phyloP scores from a whole-genome alignment of 495 filamentous ascomycete species.

The Penicillium paxilli region DNA sequence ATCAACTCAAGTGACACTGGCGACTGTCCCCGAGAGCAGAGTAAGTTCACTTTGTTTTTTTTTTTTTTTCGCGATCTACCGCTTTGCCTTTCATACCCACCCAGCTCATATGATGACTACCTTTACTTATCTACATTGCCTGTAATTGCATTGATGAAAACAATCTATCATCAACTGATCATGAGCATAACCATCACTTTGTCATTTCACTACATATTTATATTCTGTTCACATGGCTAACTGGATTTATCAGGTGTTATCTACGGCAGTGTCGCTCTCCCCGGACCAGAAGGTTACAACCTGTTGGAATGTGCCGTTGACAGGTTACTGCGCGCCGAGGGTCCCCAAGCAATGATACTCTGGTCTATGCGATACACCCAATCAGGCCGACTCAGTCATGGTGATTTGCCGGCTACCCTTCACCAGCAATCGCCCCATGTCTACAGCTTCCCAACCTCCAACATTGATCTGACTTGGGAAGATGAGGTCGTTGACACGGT shows the following conservation, averaged over 20 bases:
- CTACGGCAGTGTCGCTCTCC: constrained; percentile 55
- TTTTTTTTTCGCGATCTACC: constrained; percentile 1
- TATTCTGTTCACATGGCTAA: constrained; percentile 43
- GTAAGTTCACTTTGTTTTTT: constrained; percentile 58
- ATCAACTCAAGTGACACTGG: constrained; percentile 84
- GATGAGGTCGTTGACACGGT: constrained; percentile 63
- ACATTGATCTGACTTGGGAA: constrained; percentile 66
- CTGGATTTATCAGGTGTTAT: constrained; percentile 59
- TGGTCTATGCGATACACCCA: constrained; percentile 68
- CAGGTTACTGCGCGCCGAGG: constrained; percentile 45
- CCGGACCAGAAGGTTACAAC: constrained; percentile 35
- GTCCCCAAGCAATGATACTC: constrained; percentile 42
- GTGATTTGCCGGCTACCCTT: constrained; percentile 6
- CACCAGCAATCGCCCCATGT: constrained; percentile 26
- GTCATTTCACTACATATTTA: constrained; percentile 10
- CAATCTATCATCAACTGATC: constrained; percentile 73
- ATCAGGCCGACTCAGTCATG: constrained; percentile 23
- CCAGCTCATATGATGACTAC: constrained; percentile 73
- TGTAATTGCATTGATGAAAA: constrained; percentile 80
- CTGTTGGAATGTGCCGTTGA: constrained; percentile 56
- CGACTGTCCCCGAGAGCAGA: constrained; percentile 82
- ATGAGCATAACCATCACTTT: constrained; percentile 29
- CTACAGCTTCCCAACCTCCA: constrained; percentile 50
- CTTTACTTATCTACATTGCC: constrained; percentile 99
- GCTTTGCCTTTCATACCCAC: constrained; percentile 1